Evolutionary conservation across 176 grass and related monocot species (phyloP), one percentile per base, ranked within the genome.

Genomic region (Triticum dicoccoides): DNA sequence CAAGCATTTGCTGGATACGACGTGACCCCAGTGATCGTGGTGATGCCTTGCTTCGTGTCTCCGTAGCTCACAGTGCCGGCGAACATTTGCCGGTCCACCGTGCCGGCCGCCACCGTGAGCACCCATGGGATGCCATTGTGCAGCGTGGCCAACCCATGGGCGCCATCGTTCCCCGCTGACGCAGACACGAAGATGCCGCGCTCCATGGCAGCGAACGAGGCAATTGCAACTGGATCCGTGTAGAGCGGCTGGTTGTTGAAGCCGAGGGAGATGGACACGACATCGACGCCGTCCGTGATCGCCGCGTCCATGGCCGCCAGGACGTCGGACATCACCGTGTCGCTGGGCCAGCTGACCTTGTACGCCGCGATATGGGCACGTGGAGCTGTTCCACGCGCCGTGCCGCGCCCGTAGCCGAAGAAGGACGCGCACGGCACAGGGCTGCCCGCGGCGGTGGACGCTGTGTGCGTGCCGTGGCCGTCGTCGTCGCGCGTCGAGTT

Each of bases 81-180:
- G 1, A 87, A 87, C 15, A 84, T 80, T 37, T 85, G 29, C 24
- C 89, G 84, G 21, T 91, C 81, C 6, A 91, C 85, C 14, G 89
- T 89, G 74, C 76, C 79, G 8, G 88, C 94, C 0, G 47, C 92
- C 30, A 92, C 83, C 2, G 95, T 97, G 2, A 87, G 78, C 5
- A 92, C 24, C 95, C 95, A 94, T 0, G 88, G 78, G 61, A 73
- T 87, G 12, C 83, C 95, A 10, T 94, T 97, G 83, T 89, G 90
- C 25, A 97, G 13, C 0, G 4, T 23, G 9, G 61, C 17, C 0
- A 20, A 17, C 2, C 0, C 9, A 37, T 37, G 35, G 35, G 6
- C 35, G 49, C 88, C 92, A 0, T 18, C 4, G 68, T 93, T 93
- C 0, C 86, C 86, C 0, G 83, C 83, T 0, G 88, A 93, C 9